Base-by-base conservation (phyloP, 306 rosid genomes). In the Trichosanthes truncata region DNA sequence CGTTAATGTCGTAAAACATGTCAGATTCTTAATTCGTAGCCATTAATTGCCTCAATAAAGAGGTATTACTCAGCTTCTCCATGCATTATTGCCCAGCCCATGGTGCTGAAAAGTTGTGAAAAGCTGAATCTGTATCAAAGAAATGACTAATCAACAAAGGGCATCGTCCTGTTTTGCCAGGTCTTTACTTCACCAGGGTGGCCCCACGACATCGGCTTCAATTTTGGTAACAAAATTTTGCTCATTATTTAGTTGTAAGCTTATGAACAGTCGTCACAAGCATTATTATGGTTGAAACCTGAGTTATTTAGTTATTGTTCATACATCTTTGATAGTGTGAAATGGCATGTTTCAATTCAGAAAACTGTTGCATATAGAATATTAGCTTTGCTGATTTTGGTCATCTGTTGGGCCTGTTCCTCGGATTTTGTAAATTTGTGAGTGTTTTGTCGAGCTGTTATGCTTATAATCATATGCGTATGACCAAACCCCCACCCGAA, bases 1-100 rank as follows among this genome's bases (percentile, higher is more conserved):
- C 81, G 31, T 80, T 80, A 68, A 56, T 45, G 66, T 85, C 85
- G 68, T 86, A 81, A 83, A 60, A 53, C 46, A 49, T 20, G 38
- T 45, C 12, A 0, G 57, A 46, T 25, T 23, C 3, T 0, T 45
- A 6, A 46, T 25, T 45, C 40, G 6, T 12, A 1, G 56, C 56
- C 52, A 67, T 38, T 40, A 38, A 10, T 36, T 36, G 26, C 49
- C 76, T 71, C 35, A 23, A 45, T 3, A 12, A 45, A 5, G 76
- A 36, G 48, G 74, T 36, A 9, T 38, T 36, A 1, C 14, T 43
- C 21, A 17, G 36, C 46, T 71, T 71, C 76, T 71, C 31, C 20
- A 5, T 71, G 76, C 55, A 41, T 23, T 69, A 12, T 12, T 43
- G 52, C 11, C 5, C 18, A 21, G 4, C n/a, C n/a, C 33, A 29